phyloP scores from a whole-genome alignment of 1,284 basidiomycete genomes.

The Kalmanozyma brasiliensis region DNA sequence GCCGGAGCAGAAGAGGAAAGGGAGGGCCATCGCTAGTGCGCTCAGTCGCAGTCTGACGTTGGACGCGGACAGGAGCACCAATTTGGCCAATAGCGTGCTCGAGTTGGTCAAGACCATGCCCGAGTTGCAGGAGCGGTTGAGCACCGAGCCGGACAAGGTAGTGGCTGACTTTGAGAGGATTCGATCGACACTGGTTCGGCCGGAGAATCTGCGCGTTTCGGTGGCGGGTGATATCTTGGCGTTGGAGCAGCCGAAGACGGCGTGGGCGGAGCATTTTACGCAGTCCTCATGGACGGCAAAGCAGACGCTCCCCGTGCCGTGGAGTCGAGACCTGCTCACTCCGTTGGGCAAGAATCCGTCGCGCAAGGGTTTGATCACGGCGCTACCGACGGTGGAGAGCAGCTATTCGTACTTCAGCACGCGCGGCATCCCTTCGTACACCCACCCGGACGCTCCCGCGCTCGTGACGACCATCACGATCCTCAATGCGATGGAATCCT shows the following conservation, averaged over 20 bases:
- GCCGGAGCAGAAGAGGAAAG: slow-evolving; percentile 93
- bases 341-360: slow-evolving; percentile 78
- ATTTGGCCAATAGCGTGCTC: slow-evolving; percentile 78
- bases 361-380: slow-evolving; percentile 81
- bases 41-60: slow-evolving; percentile 78
- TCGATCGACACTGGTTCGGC: slow-evolving; percentile 70
- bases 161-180: slow-evolving; percentile 55
- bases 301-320: slow-evolving; percentile 76
- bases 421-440: slow-evolving; percentile 71
- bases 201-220: slow-evolving; percentile 83
- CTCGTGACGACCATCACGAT: slow-evolving; percentile 85
- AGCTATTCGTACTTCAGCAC: slow-evolving; percentile 85
- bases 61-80: slow-evolving; percentile 77
- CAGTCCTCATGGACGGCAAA: slow-evolving; percentile 16
- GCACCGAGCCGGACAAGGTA: slow-evolving; percentile 45
- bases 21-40: slow-evolving; percentile 80
- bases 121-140: slow-evolving; percentile 76
- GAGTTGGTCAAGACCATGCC: slow-evolving; percentile 84
- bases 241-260: slow-evolving; percentile 76
- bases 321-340: slow-evolving; percentile 79
- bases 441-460: slow-evolving; percentile 84
- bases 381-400: slow-evolving; percentile 92
- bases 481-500: slow-evolving; percentile 92
- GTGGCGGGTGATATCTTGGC: slow-evolving; percentile 85
- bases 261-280: slow-evolving; percentile 32